Conservation (phyloP, 176 grass and related monocot species). For the Ananas comosus region DNA sequence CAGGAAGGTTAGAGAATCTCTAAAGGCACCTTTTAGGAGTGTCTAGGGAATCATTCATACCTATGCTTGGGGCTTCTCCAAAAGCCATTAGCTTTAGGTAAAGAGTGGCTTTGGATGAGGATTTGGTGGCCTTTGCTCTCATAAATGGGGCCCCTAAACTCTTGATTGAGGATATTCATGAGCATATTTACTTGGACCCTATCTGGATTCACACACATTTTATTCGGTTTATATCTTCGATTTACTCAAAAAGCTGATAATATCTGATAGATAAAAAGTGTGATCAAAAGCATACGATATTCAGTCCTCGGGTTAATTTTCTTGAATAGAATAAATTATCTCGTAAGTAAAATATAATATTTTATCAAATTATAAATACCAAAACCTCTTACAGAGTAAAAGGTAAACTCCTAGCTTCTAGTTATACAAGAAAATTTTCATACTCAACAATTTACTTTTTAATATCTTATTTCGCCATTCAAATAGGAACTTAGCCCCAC, state of each 20-base stretch:
- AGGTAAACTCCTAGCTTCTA: too few relatives aligned
- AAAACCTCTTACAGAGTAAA: too few relatives aligned
- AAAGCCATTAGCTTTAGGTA: not conserved
- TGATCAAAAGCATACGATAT: too few relatives aligned
- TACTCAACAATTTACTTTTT: too few relatives aligned
- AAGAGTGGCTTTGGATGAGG: slow-evolving; percentile 3
- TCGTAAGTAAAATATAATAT: too few relatives aligned
- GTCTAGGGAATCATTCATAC: not conserved
- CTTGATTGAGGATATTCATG: not conserved
- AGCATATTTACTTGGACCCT: not conserved
- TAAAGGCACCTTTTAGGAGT: not conserved
- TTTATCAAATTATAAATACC: too few relatives aligned
- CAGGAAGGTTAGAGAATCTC: not conserved
- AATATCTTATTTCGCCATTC: too few relatives aligned
- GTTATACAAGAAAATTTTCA: too few relatives aligned
- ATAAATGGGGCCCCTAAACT: not conserved
- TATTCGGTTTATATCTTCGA: not conserved
- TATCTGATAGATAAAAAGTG: too few relatives aligned
- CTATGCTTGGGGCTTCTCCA: not conserved
- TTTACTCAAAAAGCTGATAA: not conserved
- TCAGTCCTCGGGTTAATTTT: too few relatives aligned
- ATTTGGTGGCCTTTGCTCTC: not conserved
- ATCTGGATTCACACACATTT: not conserved
- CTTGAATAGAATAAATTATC: too few relatives aligned
- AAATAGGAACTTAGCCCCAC: too few relatives aligned